Base-by-base conservation (phyloP, 1,139 yeast genomes). In the Taphrina flavorubra region DNA sequence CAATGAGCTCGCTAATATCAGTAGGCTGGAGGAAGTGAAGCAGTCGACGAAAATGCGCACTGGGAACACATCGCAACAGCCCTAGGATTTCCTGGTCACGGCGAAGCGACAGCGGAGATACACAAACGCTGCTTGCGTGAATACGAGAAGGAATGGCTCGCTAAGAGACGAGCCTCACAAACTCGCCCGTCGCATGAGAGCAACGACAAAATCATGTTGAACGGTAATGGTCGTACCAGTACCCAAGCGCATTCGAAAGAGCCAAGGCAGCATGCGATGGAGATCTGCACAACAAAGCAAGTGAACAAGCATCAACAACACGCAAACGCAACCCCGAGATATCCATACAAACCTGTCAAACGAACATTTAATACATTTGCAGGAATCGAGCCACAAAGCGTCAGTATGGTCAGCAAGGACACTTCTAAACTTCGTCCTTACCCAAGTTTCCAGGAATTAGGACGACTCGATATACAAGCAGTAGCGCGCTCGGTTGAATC, bases 121-220 rank as follows among this genome's bases (percentile, higher is more conserved):
- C 59, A 63, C 47, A 44, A 18, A 7, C 10, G 53, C 14, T 53
- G 42, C 36, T 56, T 63, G 11, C 42, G 55, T 37, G 55, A 47
- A 14, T 63, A 63, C 56, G 67, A 63, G 44, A 57, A 63, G 37
- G 67, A 56, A 37, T 63, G 67, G 67, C 59, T 57, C 51, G 58
- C 61, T 2, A 57, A 56, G 16, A 20, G 67, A 34, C 36, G 51
- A 34, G 44, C 18, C 11, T 47, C 59, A 6, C 46, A 42, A 25
- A 56, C 65, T 5, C 36, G 42, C 14, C 37, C 25, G 62, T 1
- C 37, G 20, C 58, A 31, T 36, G 55, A 39, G 7, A 11, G 10
- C 14, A 13, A n/a, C 40, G 46, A 44, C 18, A n/a, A 20, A 16
- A 49, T 34, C 6, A 39, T 39, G 13, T 37, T 13, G 11, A 25